Percentiles rank a stretch among this genome's conserved stretches.
Conservation (phyloP, 106 monocot genomes). For the Dactylorhiza incarnata region DNA sequence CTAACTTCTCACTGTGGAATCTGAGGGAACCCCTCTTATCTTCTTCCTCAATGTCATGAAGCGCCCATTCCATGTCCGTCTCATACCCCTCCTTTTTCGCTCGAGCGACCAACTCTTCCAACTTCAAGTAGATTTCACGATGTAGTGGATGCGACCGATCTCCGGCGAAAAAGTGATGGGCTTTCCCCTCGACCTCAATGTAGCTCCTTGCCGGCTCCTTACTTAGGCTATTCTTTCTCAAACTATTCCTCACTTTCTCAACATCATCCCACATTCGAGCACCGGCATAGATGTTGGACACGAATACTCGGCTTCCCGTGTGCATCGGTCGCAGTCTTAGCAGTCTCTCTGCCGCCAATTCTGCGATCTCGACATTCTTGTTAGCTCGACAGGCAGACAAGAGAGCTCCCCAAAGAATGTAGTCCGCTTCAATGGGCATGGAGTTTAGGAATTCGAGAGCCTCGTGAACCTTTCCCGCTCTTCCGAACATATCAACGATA, state of each 20-base stretch:
- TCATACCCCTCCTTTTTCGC: conserved; percentile 32
- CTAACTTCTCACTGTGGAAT: conserved; percentile 58
- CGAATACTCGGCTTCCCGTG: conserved; percentile 30
- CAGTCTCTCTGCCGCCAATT: conserved; percentile 32
- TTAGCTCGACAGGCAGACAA: conserved; percentile 36
- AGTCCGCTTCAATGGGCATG: conserved; percentile 37
- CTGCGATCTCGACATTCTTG: conserved; percentile 26
- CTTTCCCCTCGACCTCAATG: conserved; percentile 26
- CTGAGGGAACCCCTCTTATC: conserved; percentile 45
- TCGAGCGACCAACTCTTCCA: conserved; percentile 26
- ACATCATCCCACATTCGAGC: conserved; percentile 27
- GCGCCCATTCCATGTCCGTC: conserved; percentile 40
- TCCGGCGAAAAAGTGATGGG: conserved; percentile 22
- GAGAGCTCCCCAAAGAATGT: conserved; percentile 48
- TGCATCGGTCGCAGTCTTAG: conserved; percentile 29
- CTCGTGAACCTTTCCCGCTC: conserved; percentile 24
- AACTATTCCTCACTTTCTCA: conserved; percentile 18
- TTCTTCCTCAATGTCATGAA: conserved; percentile 58
- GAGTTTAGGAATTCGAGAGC: conserved; percentile 25
- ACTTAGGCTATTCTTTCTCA: conserved; percentile 23
- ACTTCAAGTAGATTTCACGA: conserved; percentile 31
- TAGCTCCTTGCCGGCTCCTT: conserved; percentile 39
- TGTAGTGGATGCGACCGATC: conserved; percentile 22
- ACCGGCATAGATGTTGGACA: conserved; percentile 40
- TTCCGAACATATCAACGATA: conserved; percentile 34